Base-by-base conservation (phyloP, 2,329 filamentous ascomycete genomes). In the Neonectria faginata region DNA sequence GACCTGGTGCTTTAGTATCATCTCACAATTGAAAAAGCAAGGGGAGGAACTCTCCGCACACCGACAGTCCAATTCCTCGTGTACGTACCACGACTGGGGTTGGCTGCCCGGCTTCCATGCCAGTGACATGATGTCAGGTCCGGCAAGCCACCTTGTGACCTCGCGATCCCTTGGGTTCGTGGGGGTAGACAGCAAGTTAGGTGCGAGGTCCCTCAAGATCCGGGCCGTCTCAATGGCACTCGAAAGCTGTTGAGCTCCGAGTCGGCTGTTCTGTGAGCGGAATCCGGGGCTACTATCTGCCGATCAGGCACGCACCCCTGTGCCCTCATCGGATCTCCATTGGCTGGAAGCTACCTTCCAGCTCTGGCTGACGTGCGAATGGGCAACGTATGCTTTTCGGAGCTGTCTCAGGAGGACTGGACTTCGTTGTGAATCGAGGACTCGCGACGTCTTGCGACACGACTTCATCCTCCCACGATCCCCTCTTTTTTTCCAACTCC, bases 311-410 rank as follows among this genome's bases (percentile, higher is more conserved):
- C 51, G 54, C 27, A 62, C 47, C 61, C 33, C 45, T 16, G 50
- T 39, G 50, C 55, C 45, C 57, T 51, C 53, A 16, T 33, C 41
- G 33, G 47, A 39, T 29, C 50, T 65, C 66, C 58, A 76, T 77
- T 77, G 75, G 76, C 63, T 63, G 54, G 51, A 41, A 68, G 65
- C 71, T 75, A 68, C 67, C 69, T 70, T 71, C 65, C 66, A 74
- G 72, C 68, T 76, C 45, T 63, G 60, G 67, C 68, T 75, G 68
- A 70, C 68, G 66, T 63, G 68, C 68, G 67, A 77, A 77, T 73
- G 73, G 70, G 76, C 76, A 75, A 78, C 76, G 76, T 78, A 77
- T 78, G 76, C 75, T 75, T 75, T 76, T 77, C 65, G 70, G 68
- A 74, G 67, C 69, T 74, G 68, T 70, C 65, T 74, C 68, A 74